Evolutionary conservation across 1,139 yeast genomes (phyloP).

Genomic region (Saccharomyces pastorianus): DNA sequence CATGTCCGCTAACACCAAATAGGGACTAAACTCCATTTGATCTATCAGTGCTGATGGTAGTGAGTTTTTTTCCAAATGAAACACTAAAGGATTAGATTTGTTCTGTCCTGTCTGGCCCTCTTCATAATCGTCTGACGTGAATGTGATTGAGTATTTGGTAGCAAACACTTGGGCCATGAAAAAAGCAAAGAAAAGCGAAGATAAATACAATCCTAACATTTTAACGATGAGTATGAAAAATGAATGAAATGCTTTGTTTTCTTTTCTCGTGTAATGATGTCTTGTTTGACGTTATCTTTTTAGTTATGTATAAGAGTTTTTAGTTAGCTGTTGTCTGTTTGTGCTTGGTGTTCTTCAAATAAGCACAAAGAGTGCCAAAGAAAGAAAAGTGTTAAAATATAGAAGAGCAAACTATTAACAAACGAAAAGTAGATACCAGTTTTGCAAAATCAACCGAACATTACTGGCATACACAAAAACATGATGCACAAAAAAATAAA

Average conservation of each 20-base stretch:
- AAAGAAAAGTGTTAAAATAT: neutral
- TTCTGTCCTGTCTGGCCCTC: neutral
- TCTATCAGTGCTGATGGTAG: slow-evolving; percentile 8
- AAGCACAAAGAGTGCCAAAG: neutral
- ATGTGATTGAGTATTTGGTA: slow-evolving; percentile 6
- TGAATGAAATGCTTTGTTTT: neutral
- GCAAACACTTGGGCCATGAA: slow-evolving; percentile 7
- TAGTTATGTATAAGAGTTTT: neutral
- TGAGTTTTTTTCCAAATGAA: slow-evolving; percentile 8
- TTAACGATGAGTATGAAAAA: neutral
- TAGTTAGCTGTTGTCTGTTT: neutral
- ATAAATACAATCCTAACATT: slow-evolving; percentile 3
- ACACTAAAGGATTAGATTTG: slow-evolving; percentile 4
- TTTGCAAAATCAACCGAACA: too few species aligned
- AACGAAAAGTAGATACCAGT: neutral
- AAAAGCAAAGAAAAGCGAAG: slow-evolving; percentile 4
- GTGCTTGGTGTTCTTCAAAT: neutral
- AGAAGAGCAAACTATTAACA: neutral
- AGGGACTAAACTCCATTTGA: slow-evolving; percentile 5
- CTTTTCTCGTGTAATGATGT: neutral
- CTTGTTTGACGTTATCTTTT: neutral
- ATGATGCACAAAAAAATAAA: too few species aligned
- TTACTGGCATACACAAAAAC: too few species aligned
- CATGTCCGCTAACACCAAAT: slow-evolving; percentile 8
- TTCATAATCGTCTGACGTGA: slow-evolving; percentile 6